Base-by-base conservation (phyloP, 2,329 filamentous ascomycete genomes). In the Cercospora citrullina region DNA sequence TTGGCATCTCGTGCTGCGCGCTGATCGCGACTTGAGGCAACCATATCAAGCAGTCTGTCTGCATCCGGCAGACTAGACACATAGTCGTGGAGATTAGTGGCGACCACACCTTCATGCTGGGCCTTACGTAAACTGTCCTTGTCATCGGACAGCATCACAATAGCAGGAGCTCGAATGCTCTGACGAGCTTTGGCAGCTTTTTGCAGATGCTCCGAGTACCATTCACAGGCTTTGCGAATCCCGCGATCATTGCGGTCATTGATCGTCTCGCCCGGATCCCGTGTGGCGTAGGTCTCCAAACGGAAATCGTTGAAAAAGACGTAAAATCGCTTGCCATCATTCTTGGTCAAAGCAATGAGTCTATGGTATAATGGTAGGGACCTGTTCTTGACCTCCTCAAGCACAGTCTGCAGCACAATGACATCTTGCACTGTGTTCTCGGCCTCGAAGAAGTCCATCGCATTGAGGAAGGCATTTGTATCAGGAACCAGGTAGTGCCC, bases 271-370 rank as follows among this genome's bases (percentile, higher is more conserved):
- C 91, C 90, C 5, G 85, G 80, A 21, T 89, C 86, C 69, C 95
- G 87, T 30, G 86, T 82, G 59, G 97, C 87, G 76, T 97, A 91
- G 0, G 95, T 99, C 80, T 99, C 96, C 45, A 94, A 84, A 62
- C 94, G 88, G 77, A 99, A 99, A 75, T 99, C 95, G 79, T 99
- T 99, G 87, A 98, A 98, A 79, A 99, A 99, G 63, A 99, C 92
- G 77, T 98, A 97, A 79, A 97, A 98, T 64, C 94, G 89, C 84
- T 99, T 99, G 72, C 96, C 93, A 75, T 97, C 93, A 76, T 94
- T 97, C 81, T 94, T 96, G 45, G 94, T 96, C 71, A 99, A 84
- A 23, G 91, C 89, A 72, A 98, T 88, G 60, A 99, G 84, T 45
- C 95, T 91, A 79, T 97, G 97, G 83, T 98, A 99, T 42, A 99